Evolutionary conservation across 495 filamentous ascomycete genomes (phyloP).

Genomic region (Podospora anserina): DNA sequence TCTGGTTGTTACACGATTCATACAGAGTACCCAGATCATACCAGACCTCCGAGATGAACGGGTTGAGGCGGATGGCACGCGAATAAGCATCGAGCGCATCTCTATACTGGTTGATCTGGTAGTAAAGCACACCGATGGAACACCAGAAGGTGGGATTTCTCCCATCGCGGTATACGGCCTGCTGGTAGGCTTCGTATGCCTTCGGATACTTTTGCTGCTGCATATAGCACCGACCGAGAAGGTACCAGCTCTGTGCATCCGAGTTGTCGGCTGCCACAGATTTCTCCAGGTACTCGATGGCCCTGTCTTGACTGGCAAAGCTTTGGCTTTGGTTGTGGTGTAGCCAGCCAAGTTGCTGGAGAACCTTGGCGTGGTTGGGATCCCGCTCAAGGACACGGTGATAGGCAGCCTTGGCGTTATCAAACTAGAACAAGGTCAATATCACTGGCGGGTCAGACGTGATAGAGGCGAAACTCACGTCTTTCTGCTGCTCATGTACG

Average conservation of each 20-base stretch:
- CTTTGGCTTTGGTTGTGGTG: slow-evolving; percentile 91
- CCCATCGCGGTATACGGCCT: slow-evolving; percentile 97
- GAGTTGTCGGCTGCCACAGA: slow-evolving; percentile 89
- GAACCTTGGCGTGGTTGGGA: slow-evolving; percentile 94
- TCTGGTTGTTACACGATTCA: slow-evolving; percentile 98
- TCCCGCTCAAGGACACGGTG: slow-evolving; percentile 90
- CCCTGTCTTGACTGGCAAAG: slow-evolving; percentile 87
- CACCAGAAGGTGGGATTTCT: slow-evolving; percentile 99
- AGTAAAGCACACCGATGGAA: slow-evolving; percentile 98
- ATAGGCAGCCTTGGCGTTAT: slow-evolving; percentile 87
- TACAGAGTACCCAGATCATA: slow-evolving; percentile 98
- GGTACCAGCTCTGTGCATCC: slow-evolving; percentile 98
- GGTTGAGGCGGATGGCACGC: slow-evolving; percentile 94
- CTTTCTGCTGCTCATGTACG: slow-evolving; percentile 98
- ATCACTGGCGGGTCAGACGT: slow-evolving; percentile 9
- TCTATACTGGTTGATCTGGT: slow-evolving; percentile 99
- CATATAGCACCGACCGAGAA: slow-evolving; percentile 98
- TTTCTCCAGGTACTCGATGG: slow-evolving; percentile 96
- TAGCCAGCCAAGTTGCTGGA: slow-evolving; percentile 97
- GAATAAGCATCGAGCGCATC: slow-evolving; percentile 98
- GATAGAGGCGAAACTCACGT: slow-evolving; percentile 58
- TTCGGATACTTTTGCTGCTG: slow-evolving; percentile 98
- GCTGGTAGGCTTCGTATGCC: slow-evolving; percentile 98
- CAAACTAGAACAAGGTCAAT: slow-evolving; percentile 61
- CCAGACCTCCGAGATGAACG: slow-evolving; percentile 99